These are phyloP conservation scores for Lactuca sativa DNA, from an alignment of 129 eudicot species.

Conservation along the genomic window DNA sequence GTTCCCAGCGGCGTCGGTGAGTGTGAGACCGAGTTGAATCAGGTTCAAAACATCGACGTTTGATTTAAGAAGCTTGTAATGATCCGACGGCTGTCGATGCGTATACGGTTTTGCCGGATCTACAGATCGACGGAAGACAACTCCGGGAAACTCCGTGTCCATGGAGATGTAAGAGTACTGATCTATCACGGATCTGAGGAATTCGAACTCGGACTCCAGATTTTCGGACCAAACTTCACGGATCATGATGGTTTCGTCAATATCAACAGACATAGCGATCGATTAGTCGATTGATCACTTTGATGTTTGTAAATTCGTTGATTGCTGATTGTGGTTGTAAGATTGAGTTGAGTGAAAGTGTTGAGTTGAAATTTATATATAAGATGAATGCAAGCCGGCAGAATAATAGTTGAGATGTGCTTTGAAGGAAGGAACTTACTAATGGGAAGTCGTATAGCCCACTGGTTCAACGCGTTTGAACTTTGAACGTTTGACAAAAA, in stretches of 20 bases:
- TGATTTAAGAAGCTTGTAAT: conserved; percentile 55
- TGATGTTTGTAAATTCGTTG: background rate
- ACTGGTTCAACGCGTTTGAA: conserved; percentile 27
- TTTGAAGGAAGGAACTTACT: conserved; percentile 27
- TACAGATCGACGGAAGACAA: conserved; percentile 35
- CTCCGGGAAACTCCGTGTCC: conserved; percentile 93
- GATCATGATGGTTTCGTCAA: conserved; percentile 34
- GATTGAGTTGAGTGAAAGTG: background rate
- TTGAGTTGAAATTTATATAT: conserved; percentile 4
- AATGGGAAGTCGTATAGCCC: conserved; percentile 38
- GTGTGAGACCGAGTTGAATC: conserved; percentile 77
- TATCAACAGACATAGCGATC: conserved; percentile 14
- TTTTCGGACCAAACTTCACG: conserved; percentile 64
- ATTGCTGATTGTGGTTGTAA: background rate
- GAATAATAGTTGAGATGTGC: conserved; percentile 26
- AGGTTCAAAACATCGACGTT: conserved; percentile 73
- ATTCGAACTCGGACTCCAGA: conserved; percentile 54
- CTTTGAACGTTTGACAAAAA: background rate
- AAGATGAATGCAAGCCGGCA: background rate
- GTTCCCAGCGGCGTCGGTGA: conserved; percentile 67
- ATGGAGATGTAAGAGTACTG: conserved; percentile 57
- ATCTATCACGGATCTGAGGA: conserved; percentile 49
- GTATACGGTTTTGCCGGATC: conserved; percentile 13
- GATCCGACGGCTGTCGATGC: conserved; percentile 44
- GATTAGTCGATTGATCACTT: background rate